Evolutionary conservation across 75 land plant genomes (phyloP).

Genomic region (Cupressus sempervirens): DNA sequence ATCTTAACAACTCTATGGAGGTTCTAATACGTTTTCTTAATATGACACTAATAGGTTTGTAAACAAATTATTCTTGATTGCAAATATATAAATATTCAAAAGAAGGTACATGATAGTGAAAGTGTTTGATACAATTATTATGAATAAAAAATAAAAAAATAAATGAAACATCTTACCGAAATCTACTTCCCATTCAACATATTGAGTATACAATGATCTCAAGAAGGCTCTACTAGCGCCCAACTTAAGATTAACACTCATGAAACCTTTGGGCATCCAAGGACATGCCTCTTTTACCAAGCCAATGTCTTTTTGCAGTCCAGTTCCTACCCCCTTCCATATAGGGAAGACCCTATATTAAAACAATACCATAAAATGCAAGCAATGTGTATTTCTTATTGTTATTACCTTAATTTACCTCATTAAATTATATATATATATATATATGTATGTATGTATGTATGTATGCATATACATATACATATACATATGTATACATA

Average conservation of each 20-base stretch:
- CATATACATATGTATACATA: too few species aligned
- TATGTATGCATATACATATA: too few species aligned
- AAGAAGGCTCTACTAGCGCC: constrained; percentile 80
- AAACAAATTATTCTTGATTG: too few species aligned
- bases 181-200: constrained; percentile 92
- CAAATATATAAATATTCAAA: too few species aligned
- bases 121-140: too few species aligned
- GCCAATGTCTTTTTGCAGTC: constrained; percentile 74
- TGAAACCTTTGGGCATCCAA: constrained; percentile 82
- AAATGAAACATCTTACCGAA: constrained; percentile 45
- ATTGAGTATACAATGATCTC: constrained; percentile 73
- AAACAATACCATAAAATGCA: constrained; percentile 2
- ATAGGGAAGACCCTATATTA: constrained; percentile 49
- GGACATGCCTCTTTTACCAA: constrained; percentile 48
- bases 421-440: too few species aligned
- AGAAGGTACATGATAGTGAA: too few species aligned
- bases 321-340: constrained; percentile 37
- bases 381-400: not conserved
- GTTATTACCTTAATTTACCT: not conserved
- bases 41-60: too few species aligned
- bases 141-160: not conserved
- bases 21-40: too few species aligned
- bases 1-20: too few species aligned
- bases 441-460: too few species aligned
- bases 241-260: constrained; percentile 59